These are phyloP conservation scores for Vanilla planifolia DNA, from an alignment of 106 monocot species.

Conservation along the genomic window DNA sequence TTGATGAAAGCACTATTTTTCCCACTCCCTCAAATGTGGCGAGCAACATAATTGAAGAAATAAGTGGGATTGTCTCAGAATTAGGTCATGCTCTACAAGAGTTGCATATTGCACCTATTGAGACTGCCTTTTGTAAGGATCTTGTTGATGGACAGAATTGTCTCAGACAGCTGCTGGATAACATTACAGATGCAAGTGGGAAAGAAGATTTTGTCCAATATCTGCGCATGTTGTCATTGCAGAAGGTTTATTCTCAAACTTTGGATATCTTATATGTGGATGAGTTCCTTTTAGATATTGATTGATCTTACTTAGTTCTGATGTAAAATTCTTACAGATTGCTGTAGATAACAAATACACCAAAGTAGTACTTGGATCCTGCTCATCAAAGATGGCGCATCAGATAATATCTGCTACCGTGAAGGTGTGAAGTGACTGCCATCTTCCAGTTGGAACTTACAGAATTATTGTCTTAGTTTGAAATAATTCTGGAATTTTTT, in stretches of 20 bases:
- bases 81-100: conserved; percentile 40
- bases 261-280: background rate
- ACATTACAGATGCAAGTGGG: conserved; percentile 70
- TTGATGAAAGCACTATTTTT: conserved; percentile 57
- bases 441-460: background rate
- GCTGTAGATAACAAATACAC: conserved; percentile 72
- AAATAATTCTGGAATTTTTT: background rate
- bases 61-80: conserved; percentile 42
- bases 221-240: conserved; percentile 64
- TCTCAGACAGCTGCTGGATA: conserved; percentile 34
- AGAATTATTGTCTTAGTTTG: background rate
- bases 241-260: conserved; percentile 53
- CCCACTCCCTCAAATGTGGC: conserved; percentile 12
- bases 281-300: background rate
- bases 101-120: conserved; percentile 59
- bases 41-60: conserved; percentile 42
- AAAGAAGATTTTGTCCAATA: conserved; percentile 75
- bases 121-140: conserved; percentile 30
- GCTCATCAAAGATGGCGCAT: conserved; percentile 69
- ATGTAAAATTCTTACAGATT: conserved; percentile 48
- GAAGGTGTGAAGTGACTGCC: conserved; percentile 88
- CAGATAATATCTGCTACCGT: conserved; percentile 80
- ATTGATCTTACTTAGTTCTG: background rate
- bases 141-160: conserved; percentile 23
- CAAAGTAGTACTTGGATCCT: conserved; percentile 81